These are phyloP conservation scores for Entomortierella parvispora DNA, from an alignment of 192 early-diverging fungal genomes.

Conservation along the genomic window DNA sequence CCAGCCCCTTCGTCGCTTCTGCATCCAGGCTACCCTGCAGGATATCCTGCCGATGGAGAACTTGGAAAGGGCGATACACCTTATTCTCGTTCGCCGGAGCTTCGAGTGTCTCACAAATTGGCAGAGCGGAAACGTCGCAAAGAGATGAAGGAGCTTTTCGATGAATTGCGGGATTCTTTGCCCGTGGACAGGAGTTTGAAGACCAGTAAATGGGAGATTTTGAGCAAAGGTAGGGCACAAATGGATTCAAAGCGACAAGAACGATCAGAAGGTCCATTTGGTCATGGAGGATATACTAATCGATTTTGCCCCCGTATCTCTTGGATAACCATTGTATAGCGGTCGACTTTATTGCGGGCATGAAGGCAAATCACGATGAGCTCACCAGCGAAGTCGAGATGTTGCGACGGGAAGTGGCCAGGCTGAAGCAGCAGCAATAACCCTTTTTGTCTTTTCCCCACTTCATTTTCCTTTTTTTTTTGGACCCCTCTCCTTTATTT, in stretches of 20 bases:
- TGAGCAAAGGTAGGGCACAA: conserved; percentile 78
- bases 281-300: neutral
- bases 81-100: conserved; percentile 79
- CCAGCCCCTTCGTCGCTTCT: conserved; percentile 3
- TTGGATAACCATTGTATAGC: too few relatives aligned
- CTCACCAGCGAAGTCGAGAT: conserved; percentile 61
- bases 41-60: conserved; percentile 12
- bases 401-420: conserved; percentile 57
- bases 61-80: conserved; percentile 59
- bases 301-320: too few relatives aligned
- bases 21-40: conserved; percentile 41
- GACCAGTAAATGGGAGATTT: conserved; percentile 91
- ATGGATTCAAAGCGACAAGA: neutral
- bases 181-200: conserved; percentile 84
- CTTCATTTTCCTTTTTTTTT: too few relatives aligned
- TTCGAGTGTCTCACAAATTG: conserved; percentile 86
- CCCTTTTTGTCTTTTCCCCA: too few relatives aligned
- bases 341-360: conserved; percentile 62
- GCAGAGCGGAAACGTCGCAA: conserved; percentile 88
- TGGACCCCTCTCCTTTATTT: too few relatives aligned
- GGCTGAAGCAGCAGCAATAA: conserved; percentile 38
- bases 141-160: conserved; percentile 94
- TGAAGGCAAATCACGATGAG: conserved; percentile 65
- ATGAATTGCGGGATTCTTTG: conserved; percentile 81
- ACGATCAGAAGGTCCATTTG: too few relatives aligned